Conservation (phyloP, 192 early-diverging fungal genomes). For the Nowakowskiella sp. region DNA sequence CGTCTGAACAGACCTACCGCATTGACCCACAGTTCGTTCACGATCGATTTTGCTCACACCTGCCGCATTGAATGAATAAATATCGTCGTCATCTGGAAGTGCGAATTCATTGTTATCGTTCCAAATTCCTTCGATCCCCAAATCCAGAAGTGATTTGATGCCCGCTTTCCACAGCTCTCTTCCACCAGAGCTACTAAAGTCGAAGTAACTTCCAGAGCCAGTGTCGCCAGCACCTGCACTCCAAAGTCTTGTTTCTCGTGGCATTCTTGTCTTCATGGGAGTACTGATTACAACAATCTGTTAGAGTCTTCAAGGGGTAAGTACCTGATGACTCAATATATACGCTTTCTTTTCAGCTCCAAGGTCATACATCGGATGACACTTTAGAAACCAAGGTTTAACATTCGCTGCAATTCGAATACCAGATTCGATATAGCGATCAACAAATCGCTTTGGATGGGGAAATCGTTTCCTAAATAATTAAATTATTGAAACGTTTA, state of each 20-base stretch:
- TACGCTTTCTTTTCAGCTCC: constrained; percentile 27
- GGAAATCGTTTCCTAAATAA: constrained; percentile 32
- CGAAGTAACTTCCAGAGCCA: constrained; percentile 43
- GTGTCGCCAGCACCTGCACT: constrained; percentile 37
- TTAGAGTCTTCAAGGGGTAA: not conserved
- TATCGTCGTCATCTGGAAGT: constrained; percentile 32
- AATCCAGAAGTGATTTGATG: constrained; percentile 34
- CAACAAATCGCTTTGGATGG: constrained; percentile 35
- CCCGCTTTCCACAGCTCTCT: constrained; percentile 45
- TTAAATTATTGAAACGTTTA: constrained; percentile 4
- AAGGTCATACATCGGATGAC: constrained; percentile 44
- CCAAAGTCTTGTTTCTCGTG: constrained; percentile 39
- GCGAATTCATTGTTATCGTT: constrained; percentile 51
- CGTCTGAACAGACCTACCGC: constrained; percentile 44
- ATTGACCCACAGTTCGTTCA: constrained; percentile 15
- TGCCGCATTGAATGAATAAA: constrained; percentile 12
- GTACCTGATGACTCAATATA: constrained; percentile 30
- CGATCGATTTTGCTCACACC: not conserved
- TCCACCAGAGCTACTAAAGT: constrained; percentile 40
- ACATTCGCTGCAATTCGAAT: constrained; percentile 51
- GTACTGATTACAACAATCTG: not conserved
- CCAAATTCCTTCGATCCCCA: constrained; percentile 48
- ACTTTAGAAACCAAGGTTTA: constrained; percentile 50
- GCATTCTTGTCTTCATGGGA: not conserved
- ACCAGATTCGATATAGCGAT: constrained; percentile 23